Evolutionary conservation across 306 rosid species (phyloP).

Genomic region (Purshia tridentata): DNA sequence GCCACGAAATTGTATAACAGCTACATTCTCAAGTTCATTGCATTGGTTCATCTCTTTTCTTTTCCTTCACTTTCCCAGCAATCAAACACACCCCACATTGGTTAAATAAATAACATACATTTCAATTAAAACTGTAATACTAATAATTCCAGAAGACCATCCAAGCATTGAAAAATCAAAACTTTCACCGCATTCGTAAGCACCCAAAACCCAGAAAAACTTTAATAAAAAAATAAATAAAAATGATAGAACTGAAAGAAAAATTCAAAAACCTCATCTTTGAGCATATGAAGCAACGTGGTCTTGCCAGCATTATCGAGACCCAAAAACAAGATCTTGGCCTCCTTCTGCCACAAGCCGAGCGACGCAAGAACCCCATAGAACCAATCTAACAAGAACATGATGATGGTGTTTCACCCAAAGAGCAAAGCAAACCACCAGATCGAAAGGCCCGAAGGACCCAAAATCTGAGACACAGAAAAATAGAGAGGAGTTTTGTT

Average conservation of each 20-base stretch:
- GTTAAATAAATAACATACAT: neutral
- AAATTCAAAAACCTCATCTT: constrained; percentile 61
- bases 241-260: neutral
- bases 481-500: constrained; percentile 5
- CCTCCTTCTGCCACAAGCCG: constrained; percentile 94
- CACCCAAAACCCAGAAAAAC: neutral
- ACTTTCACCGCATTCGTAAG: neutral
- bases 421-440: constrained; percentile 2
- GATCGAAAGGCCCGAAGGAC: constrained; percentile 40
- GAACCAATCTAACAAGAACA: constrained; percentile 86
- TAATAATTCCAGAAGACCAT: neutral
- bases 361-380: constrained; percentile 84
- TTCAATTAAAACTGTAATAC: neutral
- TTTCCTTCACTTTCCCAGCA: constrained; percentile 8
- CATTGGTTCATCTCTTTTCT: neutral
- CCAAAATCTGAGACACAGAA: constrained; percentile 23
- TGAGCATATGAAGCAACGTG: constrained; percentile 90
- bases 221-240: too few relatives aligned
- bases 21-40: neutral
- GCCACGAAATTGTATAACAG: neutral
- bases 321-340: constrained; percentile 87
- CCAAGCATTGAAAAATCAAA: neutral
- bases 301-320: constrained; percentile 93
- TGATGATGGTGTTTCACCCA: constrained; percentile 20
- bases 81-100: constrained; percentile 12